Conservation (phyloP, 78 protist species). For the Neovahlkampfia damariscottae region DNA sequence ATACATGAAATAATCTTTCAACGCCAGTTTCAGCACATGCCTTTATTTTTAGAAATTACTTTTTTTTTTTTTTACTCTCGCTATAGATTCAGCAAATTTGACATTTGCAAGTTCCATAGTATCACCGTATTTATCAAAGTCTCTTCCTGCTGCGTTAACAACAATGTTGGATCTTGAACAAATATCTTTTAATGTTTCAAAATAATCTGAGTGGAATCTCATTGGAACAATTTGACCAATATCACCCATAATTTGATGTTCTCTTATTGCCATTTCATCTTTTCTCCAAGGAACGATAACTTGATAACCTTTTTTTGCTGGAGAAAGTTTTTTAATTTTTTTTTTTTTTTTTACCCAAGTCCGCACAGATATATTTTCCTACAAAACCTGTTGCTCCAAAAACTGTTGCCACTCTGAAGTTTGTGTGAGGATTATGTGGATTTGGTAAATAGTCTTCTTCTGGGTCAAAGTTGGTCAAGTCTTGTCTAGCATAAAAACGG, state of each 20-base stretch:
- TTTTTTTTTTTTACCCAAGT: too few relatives aligned
- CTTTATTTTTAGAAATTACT: too few relatives aligned
- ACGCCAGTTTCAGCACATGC: neutral
- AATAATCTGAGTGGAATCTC: neutral
- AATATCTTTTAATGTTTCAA: neutral
- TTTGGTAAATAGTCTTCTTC: too few relatives aligned
- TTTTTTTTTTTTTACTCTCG: too few relatives aligned
- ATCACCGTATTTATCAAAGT: neutral
- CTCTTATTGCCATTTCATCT: neutral
- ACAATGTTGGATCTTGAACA: neutral
- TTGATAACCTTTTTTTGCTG: neutral
- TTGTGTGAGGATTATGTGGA: neutral
- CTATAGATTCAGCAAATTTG: neutral
- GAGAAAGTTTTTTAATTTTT: too few relatives aligned
- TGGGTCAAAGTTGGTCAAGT: too few relatives aligned
- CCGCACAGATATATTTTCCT: neutral
- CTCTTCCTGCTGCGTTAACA: neutral
- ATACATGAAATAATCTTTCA: neutral
- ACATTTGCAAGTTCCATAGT: neutral
- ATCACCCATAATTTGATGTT: neutral
- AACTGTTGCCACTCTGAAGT: neutral
- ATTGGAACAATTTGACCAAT: neutral
- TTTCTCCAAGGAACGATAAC: neutral
- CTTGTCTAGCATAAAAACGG: too few relatives aligned
- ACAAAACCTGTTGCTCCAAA: neutral